Conservation (phyloP, 148 eudicot species). For the Rhododendron vialii region DNA sequence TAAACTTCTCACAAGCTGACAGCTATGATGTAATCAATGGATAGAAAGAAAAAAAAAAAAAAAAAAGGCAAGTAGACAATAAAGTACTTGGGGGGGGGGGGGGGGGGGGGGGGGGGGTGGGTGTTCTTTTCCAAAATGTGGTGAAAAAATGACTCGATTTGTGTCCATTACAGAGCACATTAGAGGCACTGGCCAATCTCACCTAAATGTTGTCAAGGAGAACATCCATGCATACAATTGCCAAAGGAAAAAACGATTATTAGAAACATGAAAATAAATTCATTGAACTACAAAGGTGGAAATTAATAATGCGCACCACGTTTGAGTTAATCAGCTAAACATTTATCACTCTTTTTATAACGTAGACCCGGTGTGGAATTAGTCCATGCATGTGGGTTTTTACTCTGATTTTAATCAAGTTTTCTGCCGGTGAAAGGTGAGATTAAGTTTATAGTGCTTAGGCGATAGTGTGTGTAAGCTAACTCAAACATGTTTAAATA, state of each 20-base stretch:
- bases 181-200: conserved; percentile 1
- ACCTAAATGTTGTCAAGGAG: conserved; percentile 1
- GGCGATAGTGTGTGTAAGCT: not conserved
- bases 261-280: not conserved
- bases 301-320: too few species aligned
- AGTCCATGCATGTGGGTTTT: not conserved
- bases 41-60: not conserved
- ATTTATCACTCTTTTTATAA: not conserved
- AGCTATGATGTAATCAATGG: not conserved
- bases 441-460: not conserved
- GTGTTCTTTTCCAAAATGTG: not conserved
- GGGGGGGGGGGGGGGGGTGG: too few species aligned
- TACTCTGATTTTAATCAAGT: not conserved
- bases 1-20: not conserved
- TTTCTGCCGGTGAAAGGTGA: not conserved
- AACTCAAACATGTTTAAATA: too few species aligned
- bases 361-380: not conserved
- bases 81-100: not conserved
- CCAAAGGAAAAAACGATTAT: not conserved
- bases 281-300: not conserved
- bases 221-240: not conserved
- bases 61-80: not conserved
- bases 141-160: conserved; percentile 6
- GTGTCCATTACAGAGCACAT: not conserved
- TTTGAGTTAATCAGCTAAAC: too few species aligned